Evolutionary conservation across 306 rosid genomes (phyloP).

Genomic region (Vachellia pachyceras): DNA sequence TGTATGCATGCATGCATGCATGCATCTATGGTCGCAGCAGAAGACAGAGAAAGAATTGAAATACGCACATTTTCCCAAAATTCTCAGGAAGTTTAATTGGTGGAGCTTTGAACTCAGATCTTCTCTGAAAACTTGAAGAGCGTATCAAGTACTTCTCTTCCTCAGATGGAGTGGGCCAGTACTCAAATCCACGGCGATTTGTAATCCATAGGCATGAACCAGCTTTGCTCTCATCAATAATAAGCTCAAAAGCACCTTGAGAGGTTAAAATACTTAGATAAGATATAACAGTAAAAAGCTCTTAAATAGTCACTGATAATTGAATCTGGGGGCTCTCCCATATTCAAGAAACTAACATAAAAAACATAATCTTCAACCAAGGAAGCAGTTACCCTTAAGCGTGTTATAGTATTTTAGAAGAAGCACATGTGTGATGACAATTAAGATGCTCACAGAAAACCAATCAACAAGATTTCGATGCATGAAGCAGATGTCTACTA

Average conservation of each 20-base stretch:
- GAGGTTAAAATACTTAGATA: conserved; percentile 36
- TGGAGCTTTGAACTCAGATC: conserved; percentile 54
- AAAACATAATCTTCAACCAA: conserved; percentile 4
- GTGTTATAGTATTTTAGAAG: not conserved
- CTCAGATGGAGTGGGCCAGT: conserved; percentile 89
- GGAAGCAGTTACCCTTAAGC: conserved; percentile 3
- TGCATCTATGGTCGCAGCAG: too few species aligned
- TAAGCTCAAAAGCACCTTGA: conserved; percentile 87
- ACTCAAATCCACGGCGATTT: conserved; percentile 88
- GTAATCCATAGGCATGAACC: conserved; percentile 95
- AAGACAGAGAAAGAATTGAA: too few species aligned
- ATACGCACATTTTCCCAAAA: conserved; percentile 84
- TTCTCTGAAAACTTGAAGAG: conserved; percentile 48
- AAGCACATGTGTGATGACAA: conserved; percentile 8
- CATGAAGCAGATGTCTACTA: conserved; percentile 19
- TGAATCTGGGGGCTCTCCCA: conserved; percentile 21
- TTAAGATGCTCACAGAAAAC: conserved; percentile 28
- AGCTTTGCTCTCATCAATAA: conserved; percentile 85
- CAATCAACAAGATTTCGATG: conserved; percentile 19
- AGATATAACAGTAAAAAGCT: conserved; percentile 23
- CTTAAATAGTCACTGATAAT: conserved; percentile 21
- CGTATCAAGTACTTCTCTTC: conserved; percentile 60
- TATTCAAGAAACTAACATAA: conserved; percentile 15
- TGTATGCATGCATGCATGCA: too few species aligned
- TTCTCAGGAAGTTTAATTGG: conserved; percentile 65